These are phyloP conservation scores for Schoenoplectus tabernaemontani DNA, from an alignment of 202 grass and related monocot species.

Conservation along the genomic window DNA sequence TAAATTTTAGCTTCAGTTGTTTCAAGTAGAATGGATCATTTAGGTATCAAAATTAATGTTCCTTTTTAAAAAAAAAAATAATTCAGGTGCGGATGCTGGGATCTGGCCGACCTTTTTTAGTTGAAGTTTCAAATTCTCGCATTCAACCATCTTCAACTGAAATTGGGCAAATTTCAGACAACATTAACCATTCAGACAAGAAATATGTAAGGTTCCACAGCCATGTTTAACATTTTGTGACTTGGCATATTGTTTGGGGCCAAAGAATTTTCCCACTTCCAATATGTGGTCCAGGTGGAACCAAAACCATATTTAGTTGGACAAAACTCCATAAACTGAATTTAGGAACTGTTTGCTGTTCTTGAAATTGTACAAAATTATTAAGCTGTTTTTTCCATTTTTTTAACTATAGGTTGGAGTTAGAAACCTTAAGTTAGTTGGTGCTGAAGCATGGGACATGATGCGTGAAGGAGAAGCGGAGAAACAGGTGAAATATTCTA, in stretches of 20 bases:
- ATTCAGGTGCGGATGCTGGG: conserved; percentile 88
- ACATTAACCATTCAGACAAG: conserved; percentile 64
- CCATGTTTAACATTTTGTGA: not conserved
- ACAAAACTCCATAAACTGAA: not conserved
- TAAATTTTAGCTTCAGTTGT: not conserved
- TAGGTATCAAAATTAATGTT: conserved; percentile 16
- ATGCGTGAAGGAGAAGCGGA: conserved; percentile 97
- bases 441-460: conserved; percentile 69
- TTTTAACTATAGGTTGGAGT: conserved; percentile 52
- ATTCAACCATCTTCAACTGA: conserved; percentile 52
- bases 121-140: conserved; percentile 68
- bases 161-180: conserved; percentile 66
- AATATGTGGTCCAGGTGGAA: not conserved
- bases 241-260: not conserved
- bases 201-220: conserved; percentile 57
- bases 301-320: not conserved
- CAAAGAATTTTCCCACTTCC: not conserved
- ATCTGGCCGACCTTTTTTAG: conserved; percentile 88
- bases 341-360: not conserved
- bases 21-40: conserved; percentile 16
- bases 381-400: conserved; percentile 1
- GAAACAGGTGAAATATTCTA: conserved; percentile 57
- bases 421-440: conserved; percentile 72
- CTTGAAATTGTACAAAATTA: not conserved
- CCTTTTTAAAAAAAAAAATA: conserved; percentile 14